phyloP scores from a whole-genome alignment of 2,329 filamentous ascomycete genomes.

The Colletotrichum sublineola region DNA sequence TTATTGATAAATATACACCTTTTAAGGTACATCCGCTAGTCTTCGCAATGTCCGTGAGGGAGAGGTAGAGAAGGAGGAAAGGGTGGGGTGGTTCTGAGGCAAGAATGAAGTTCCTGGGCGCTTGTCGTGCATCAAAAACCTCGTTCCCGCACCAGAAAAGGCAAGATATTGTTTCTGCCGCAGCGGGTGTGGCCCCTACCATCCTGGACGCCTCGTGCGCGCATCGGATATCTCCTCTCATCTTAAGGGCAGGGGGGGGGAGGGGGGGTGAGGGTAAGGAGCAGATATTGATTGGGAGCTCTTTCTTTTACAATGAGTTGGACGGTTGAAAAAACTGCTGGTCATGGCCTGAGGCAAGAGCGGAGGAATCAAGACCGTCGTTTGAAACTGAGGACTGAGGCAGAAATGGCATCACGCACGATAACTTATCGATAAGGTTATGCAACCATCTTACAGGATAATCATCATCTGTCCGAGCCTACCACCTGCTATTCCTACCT shows the following conservation, averaged over 20 bases:
- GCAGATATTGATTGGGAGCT: neutral
- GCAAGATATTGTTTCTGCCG: neutral
- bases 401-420: constrained; percentile 3
- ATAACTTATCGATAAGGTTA: constrained; percentile 40
- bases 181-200: constrained; percentile 19
- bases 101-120: neutral
- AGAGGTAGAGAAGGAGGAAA: neutral
- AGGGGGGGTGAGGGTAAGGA: constrained; percentile 14
- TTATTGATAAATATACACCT: neutral
- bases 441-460: neutral
- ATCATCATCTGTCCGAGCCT: neutral
- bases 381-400: constrained; percentile 10
- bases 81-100: neutral
- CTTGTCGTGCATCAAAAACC: neutral
- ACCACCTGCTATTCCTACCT: neutral
- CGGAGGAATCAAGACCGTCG: neutral
- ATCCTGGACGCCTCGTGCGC: constrained; percentile 22
- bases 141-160: neutral
- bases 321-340: constrained; percentile 3
- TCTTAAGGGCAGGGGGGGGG: constrained; percentile 10
- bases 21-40: neutral
- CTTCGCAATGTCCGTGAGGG: neutral
- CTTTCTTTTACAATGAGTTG: neutral
- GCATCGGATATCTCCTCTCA: neutral
- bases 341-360: constrained; percentile 36